Conservation (phyloP, 1,284 basidiomycete species). For the Xerocomus nothofagi region DNA sequence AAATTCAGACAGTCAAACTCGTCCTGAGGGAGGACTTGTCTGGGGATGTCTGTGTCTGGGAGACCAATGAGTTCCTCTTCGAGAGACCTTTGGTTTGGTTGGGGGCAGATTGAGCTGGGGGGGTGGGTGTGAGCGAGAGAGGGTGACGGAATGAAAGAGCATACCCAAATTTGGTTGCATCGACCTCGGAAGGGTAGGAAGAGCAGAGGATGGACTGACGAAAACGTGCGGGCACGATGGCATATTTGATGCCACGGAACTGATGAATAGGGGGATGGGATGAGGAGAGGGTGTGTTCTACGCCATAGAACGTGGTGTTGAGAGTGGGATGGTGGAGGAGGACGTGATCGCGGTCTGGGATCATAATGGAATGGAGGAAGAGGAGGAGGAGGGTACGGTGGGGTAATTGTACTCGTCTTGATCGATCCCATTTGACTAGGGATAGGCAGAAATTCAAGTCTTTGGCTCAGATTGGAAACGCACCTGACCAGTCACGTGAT, state of each 20-base stretch:
- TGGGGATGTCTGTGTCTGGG: constrained; percentile 51
- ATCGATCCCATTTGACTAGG: constrained; percentile 29
- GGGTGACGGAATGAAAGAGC: constrained; percentile 10
- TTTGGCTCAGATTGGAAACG: constrained; percentile 25
- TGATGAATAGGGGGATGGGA: constrained; percentile 59
- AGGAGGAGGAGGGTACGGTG: neutral
- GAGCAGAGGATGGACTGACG: constrained; percentile 63
- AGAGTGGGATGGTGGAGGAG: constrained; percentile 52
- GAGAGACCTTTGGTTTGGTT: constrained; percentile 45
- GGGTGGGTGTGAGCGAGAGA: constrained; percentile 3
- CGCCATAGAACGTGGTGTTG: constrained; percentile 61
- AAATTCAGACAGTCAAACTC: constrained; percentile 77
- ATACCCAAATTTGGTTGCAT: constrained; percentile 66
- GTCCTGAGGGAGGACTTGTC: constrained; percentile 57
- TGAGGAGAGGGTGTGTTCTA: constrained; percentile 59
- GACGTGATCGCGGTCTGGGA: constrained; percentile 25
- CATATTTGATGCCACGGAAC: constrained; percentile 75
- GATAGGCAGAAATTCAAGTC: constrained; percentile 23
- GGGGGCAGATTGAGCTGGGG: constrained; percentile 74
- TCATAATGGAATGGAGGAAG: constrained; percentile 22
- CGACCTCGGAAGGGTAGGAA: constrained; percentile 54
- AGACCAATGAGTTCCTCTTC: constrained; percentile 66
- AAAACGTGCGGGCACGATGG: constrained; percentile 68
- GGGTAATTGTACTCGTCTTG: constrained; percentile 16
- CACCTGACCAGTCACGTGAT: constrained; percentile 27